A percentile compares a stretch with the other conserved stretches of the same genome.
These are phyloP conservation scores for Paspalum notatum DNA, from an alignment of 176 grass and related monocot species.

Conservation along the genomic window DNA sequence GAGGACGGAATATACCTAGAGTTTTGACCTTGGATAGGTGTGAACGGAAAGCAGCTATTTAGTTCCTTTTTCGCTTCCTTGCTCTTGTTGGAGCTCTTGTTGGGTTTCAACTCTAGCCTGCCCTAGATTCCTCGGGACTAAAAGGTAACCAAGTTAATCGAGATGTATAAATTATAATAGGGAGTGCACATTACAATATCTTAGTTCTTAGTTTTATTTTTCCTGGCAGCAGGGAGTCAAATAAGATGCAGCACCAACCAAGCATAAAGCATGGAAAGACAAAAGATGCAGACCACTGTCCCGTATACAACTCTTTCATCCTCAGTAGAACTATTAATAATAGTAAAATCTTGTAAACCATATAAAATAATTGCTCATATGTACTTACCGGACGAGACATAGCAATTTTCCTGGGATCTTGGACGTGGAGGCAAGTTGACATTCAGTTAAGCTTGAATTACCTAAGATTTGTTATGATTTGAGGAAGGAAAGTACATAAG, in stretches of 20 bases:
- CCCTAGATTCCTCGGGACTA: too few relatives aligned
- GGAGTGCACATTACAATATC: not conserved
- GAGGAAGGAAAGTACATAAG: conserved; percentile 18
- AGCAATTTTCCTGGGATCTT: conserved; percentile 32
- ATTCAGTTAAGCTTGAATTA: conserved; percentile 25
- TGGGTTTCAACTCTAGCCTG: too few relatives aligned
- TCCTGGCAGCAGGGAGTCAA: not conserved
- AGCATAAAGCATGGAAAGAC: conserved; percentile 24
- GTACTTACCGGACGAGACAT: conserved; percentile 38
- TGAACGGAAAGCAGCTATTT: too few relatives aligned
- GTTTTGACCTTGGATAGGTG: too few relatives aligned
- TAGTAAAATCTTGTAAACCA: not conserved
- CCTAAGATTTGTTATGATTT: conserved; percentile 21
- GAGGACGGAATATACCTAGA: too few relatives aligned
- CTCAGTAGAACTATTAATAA: conserved; percentile 1
- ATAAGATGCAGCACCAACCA: conserved; percentile 39
- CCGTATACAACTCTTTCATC: not conserved
- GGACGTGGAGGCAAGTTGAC: conserved; percentile 43
- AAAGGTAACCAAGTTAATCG: not conserved
- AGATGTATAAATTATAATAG: conserved; percentile 7
- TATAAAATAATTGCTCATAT: conserved; percentile 4
- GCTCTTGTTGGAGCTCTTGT: too few relatives aligned
- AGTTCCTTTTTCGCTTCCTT: too few relatives aligned
- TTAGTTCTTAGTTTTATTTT: not conserved
- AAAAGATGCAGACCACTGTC: not conserved